Evolutionary conservation across 192 early-diverging fungal genomes (phyloP).

Genomic region (Linnemannia exigua): DNA sequence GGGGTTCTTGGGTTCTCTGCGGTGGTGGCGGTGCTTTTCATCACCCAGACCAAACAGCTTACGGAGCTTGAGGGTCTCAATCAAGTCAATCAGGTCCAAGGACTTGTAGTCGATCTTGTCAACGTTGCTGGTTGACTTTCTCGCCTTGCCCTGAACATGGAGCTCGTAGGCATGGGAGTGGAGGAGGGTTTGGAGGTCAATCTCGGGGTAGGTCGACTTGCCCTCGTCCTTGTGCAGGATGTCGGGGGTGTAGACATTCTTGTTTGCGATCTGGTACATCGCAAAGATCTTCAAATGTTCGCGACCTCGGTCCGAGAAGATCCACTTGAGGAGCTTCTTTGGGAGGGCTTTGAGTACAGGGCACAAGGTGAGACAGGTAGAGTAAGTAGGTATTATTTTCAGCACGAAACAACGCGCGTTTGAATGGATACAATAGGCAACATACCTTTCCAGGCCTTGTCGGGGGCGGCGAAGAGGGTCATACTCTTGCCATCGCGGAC

Average conservation of each 20-base stretch:
- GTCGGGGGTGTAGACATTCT: constrained; percentile 33
- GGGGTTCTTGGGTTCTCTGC: neutral
- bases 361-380: neutral
- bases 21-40: neutral
- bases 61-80: constrained; percentile 11
- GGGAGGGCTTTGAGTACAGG: constrained; percentile 5
- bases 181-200: constrained; percentile 30
- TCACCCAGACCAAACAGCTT: constrained; percentile 4
- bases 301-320: constrained; percentile 32
- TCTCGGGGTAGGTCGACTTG: constrained; percentile 14
- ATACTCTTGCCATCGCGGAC: constrained; percentile 38
- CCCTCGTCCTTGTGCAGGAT: constrained; percentile 34
- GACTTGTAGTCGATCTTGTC: constrained; percentile 9
- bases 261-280: constrained; percentile 36
- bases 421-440: neutral
- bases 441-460: constrained; percentile 46
- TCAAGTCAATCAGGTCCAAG: constrained; percentile 14
- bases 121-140: neutral
- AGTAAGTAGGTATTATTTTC: neutral
- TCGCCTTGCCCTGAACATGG: constrained; percentile 21
- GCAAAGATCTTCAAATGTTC: constrained; percentile 48
- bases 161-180: constrained; percentile 24
- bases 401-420: neutral
- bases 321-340: constrained; percentile 20
- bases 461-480: constrained; percentile 40